Evolutionary conservation across 331 rosid species (phyloP).

Genomic region (Quercus lobata): DNA sequence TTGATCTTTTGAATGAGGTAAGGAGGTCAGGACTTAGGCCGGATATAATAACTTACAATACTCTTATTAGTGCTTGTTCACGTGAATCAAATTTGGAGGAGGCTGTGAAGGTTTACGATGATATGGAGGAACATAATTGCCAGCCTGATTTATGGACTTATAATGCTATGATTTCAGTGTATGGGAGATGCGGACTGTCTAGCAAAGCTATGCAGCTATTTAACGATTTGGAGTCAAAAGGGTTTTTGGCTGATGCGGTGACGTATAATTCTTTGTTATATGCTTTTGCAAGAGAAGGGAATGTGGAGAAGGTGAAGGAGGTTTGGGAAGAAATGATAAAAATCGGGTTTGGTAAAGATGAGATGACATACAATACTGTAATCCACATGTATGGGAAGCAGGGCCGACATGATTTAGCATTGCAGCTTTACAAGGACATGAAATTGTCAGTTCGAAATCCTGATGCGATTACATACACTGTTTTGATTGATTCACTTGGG

Average conservation of each 20-base stretch:
- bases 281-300: conserved; percentile 85
- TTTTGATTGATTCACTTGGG: conserved; percentile 86
- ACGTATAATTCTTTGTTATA: conserved; percentile 80
- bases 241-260: conserved; percentile 90
- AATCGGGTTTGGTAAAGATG: conserved; percentile 83
- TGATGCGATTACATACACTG: conserved; percentile 85
- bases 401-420: conserved; percentile 68
- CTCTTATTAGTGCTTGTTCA: conserved; percentile 88
- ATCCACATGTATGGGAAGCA: conserved; percentile 91
- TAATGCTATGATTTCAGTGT: conserved; percentile 93
- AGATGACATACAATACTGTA: conserved; percentile 93
- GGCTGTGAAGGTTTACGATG: conserved; percentile 53
- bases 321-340: conserved; percentile 78
- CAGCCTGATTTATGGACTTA: conserved; percentile 98
- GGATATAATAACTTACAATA: conserved; percentile 81
- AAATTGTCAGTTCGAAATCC: conserved; percentile 63
- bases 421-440: conserved; percentile 81
- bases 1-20: conserved; percentile 67
- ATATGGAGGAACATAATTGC: conserved; percentile 64
- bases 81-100: conserved; percentile 81
- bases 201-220: conserved; percentile 67
- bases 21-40: conserved; percentile 78
- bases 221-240: conserved; percentile 68
- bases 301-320: conserved; percentile 53
- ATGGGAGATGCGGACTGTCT: conserved; percentile 77